Evolutionary conservation across 2,329 filamentous ascomycete genomes (phyloP).

Genomic region (Fusarium brevicatenulatum): DNA sequence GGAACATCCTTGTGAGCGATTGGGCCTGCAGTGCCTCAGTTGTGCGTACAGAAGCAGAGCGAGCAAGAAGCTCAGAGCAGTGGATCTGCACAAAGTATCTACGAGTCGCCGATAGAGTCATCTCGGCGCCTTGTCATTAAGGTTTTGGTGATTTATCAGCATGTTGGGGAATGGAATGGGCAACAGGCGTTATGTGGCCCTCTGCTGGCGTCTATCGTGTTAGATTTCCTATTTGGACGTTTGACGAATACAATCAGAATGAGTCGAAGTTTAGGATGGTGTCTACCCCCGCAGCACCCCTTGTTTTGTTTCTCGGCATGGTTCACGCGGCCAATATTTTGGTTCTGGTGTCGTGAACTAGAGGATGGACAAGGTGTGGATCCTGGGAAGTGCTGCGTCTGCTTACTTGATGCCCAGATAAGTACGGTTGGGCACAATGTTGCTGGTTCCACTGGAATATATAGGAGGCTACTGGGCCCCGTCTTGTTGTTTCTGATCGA

Average conservation of each 20-base stretch:
- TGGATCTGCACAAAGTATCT: conserved; percentile 16
- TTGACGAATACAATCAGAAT: conserved; percentile 14
- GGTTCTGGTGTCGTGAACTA: conserved; percentile 18
- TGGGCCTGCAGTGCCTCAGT: neutral
- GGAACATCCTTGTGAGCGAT: conserved; percentile 5
- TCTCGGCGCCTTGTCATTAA: neutral
- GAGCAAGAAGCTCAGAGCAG: conserved; percentile 8
- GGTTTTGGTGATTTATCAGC: conserved; percentile 19
- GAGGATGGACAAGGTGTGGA: conserved; percentile 20
- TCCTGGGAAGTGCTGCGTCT: conserved; percentile 3
- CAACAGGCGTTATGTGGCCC: neutral
- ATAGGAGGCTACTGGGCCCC: conserved; percentile 28
- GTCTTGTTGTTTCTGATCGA: neutral
- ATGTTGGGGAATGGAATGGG: neutral
- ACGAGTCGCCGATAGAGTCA: conserved; percentile 19
- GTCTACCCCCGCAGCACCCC: conserved; percentile 14
- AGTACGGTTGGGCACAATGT: neutral
- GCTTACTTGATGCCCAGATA: conserved; percentile 14
- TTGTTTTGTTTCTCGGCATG: conserved; percentile 27
- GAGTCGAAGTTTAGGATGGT: conserved; percentile 21
- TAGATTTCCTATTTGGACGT: conserved; percentile 1
- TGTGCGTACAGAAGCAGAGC: conserved; percentile 4
- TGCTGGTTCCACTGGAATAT: conserved; percentile 13
- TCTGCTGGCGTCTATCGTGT: neutral
- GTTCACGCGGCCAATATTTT: conserved; percentile 18